A percentile compares a stretch with the other conserved stretches of the same genome.
Evolutionary conservation across 1,139 yeast genomes (phyloP).

Genomic region (Lodderomyces orthopsilosis): DNA sequence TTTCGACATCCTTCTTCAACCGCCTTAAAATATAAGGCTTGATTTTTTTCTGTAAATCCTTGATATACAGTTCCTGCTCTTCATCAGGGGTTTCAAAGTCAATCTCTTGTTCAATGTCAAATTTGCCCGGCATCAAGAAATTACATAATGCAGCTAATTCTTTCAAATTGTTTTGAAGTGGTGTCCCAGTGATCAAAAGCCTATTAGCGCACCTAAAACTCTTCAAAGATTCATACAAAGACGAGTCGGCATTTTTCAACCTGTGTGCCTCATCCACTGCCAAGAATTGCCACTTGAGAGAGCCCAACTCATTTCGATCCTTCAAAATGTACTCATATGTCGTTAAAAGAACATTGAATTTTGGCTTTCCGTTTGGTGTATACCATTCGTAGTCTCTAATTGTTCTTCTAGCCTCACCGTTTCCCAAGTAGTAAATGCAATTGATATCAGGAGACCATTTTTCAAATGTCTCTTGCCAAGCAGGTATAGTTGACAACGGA

Average conservation of each 20-base stretch:
- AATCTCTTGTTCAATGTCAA: slow-evolving; percentile 87
- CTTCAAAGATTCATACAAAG: slow-evolving; percentile 81
- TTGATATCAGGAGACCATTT: slow-evolving; percentile 97
- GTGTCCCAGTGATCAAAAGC: slow-evolving; percentile 94
- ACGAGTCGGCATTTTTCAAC: slow-evolving; percentile 89
- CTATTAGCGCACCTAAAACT: slow-evolving; percentile 84
- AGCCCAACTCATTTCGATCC: slow-evolving; percentile 76
- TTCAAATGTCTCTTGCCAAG: slow-evolving; percentile 99
- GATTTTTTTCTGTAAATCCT: slow-evolving; percentile 75
- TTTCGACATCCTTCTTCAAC: slow-evolving; percentile 94
- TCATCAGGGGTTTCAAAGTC: slow-evolving; percentile 88
- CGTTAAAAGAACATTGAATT: slow-evolving; percentile 84
- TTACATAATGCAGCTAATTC: slow-evolving; percentile 94
- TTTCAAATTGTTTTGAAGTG: slow-evolving; percentile 90
- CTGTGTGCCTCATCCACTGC: slow-evolving; percentile 99
- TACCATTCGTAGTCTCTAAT: slow-evolving; percentile 86
- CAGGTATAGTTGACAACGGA: slow-evolving; percentile 93
- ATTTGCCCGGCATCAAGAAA: slow-evolving; percentile 93
- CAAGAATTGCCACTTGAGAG: slow-evolving; percentile 89
- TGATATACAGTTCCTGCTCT: slow-evolving; percentile 84
- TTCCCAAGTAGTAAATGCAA: slow-evolving; percentile 89
- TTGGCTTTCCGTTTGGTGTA: slow-evolving; percentile 60
- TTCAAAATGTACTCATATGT: slow-evolving; percentile 95
- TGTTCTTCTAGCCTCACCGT: slow-evolving; percentile 76
- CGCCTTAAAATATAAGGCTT: slow-evolving; percentile 92